Evolutionary conservation across 306 rosid species (phyloP), one percentile per base, ranked within the genome.

Genomic region (Coriaria nepalensis): DNA sequence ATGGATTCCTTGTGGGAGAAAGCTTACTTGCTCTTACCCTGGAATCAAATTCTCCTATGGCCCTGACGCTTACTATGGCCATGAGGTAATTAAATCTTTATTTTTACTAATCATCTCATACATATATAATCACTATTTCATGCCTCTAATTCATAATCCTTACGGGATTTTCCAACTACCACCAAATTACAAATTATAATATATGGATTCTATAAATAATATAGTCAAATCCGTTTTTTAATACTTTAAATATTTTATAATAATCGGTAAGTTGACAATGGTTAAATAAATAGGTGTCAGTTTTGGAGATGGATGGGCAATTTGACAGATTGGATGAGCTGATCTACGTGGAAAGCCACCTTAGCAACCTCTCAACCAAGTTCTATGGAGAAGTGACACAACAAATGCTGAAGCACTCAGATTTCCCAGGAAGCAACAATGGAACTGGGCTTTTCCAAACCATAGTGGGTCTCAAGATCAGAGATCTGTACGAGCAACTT

Each of bases 381-480:
- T 92, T 90, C 87, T 92, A 92, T 35, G 98, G 98, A 49, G 98
- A 92, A 50, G 96, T 92, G 8, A 92, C 96, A 34, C 98, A 92
- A 61, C 98, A 92, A 49, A 77, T 92, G 98, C 69, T 92, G 93
- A 85, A 92, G 93, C 98, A 79, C 54, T 55, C 93, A 4, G 98
- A 92, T 33, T 92, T 92, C 73, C 98, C 98, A 0, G 98, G 98
- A 4, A 92, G 98, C 79, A 92, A 52, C 94, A 92, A 92, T 15
- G 98, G 98, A 0, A 92, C 98, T 0, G 98, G 98, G 58, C 86
- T 92, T 49, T 92, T 92, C 83, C 96, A 92, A 66, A 92, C 98
- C 79, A 71, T 92, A 20, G 55, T 85, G 45, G 98, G 98, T 14
- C 72, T 92, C 70, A 92, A 92, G 83, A 85, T 92, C 13, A 72